Evolutionary conservation across 352 stramenopile species (phyloP).

Genomic region (Phytophthora agathidicida): DNA sequence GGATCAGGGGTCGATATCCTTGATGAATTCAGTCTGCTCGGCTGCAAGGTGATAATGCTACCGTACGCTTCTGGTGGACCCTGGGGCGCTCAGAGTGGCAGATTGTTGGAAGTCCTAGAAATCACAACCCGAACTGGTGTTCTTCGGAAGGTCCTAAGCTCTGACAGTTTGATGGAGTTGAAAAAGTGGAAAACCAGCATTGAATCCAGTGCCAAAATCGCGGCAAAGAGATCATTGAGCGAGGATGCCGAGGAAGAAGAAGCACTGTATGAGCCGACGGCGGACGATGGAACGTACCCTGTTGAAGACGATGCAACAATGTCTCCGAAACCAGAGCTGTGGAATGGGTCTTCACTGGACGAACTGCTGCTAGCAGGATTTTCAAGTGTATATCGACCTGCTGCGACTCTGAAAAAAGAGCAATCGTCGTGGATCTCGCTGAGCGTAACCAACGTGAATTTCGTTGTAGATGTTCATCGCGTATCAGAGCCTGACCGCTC

Average conservation of each 20-base stretch:
- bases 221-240: slow-evolving; percentile 34
- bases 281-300: slow-evolving; percentile 22
- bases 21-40: slow-evolving; percentile 67
- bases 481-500: slow-evolving; percentile 66
- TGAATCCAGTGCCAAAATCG: slow-evolving; percentile 55
- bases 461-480: slow-evolving; percentile 70
- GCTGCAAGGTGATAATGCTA: slow-evolving; percentile 73
- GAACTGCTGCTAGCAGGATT: slow-evolving; percentile 73
- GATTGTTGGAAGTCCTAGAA: slow-evolving; percentile 55
- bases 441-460: slow-evolving; percentile 61
- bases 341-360: slow-evolving; percentile 40
- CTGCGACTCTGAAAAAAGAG: slow-evolving; percentile 48
- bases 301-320: slow-evolving; percentile 13
- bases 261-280: slow-evolving; percentile 29
- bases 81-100: slow-evolving; percentile 37
- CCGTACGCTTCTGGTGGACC: slow-evolving; percentile 56
- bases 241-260: slow-evolving; percentile 45
- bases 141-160: slow-evolving; percentile 71
- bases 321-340: slow-evolving; percentile 17
- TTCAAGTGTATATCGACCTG: slow-evolving; percentile 68
- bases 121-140: slow-evolving; percentile 53
- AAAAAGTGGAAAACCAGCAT: slow-evolving; percentile 80
- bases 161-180: slow-evolving; percentile 57
- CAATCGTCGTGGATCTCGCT: slow-evolving; percentile 81
- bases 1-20: slow-evolving; percentile 68